These are phyloP conservation scores for Aureoboletus auriporus DNA, from an alignment of 768 basidiomycete genomes.

Conservation along the genomic window DNA sequence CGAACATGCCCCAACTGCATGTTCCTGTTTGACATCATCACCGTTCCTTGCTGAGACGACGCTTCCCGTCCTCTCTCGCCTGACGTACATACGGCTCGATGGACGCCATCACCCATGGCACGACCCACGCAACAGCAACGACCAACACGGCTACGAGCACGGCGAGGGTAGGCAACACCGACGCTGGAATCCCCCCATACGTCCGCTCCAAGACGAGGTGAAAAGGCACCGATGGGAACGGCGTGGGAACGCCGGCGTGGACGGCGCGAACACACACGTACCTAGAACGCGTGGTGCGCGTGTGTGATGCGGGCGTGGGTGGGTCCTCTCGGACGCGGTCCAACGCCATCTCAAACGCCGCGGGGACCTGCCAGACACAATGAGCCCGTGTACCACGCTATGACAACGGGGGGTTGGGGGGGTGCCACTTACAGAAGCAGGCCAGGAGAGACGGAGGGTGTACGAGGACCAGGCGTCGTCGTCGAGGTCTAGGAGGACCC, in stretches of 20 bases:
- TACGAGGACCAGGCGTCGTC: conserved; percentile 33
- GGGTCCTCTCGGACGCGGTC: conserved; percentile 33
- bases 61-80: conserved; percentile 19
- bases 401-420: too few relatives aligned
- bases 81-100: conserved; percentile 20
- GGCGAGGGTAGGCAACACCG: conserved; percentile 36
- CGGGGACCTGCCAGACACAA: conserved; percentile 40
- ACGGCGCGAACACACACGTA: conserved; percentile 58
- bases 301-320: not conserved
- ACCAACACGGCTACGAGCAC: conserved; percentile 28
- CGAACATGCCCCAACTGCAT: conserved; percentile 24
- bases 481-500: conserved; percentile 46
- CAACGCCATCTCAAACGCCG: conserved; percentile 39
- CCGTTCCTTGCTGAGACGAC: conserved; percentile 3
- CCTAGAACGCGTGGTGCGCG: conserved; percentile 34
- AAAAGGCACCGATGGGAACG: conserved; percentile 47
- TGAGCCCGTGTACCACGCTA: too few relatives aligned
- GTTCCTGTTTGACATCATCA: conserved; percentile 13
- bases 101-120: conserved; percentile 15
- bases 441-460: conserved; percentile 53
- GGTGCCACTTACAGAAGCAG: conserved; percentile 54
- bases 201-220: conserved; percentile 56
- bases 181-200: conserved; percentile 53
- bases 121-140: conserved; percentile 17
- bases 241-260: conserved; percentile 46